These are phyloP conservation scores for Suillus subalutaceus DNA, from an alignment of 768 basidiomycete species.

Conservation along the genomic window DNA sequence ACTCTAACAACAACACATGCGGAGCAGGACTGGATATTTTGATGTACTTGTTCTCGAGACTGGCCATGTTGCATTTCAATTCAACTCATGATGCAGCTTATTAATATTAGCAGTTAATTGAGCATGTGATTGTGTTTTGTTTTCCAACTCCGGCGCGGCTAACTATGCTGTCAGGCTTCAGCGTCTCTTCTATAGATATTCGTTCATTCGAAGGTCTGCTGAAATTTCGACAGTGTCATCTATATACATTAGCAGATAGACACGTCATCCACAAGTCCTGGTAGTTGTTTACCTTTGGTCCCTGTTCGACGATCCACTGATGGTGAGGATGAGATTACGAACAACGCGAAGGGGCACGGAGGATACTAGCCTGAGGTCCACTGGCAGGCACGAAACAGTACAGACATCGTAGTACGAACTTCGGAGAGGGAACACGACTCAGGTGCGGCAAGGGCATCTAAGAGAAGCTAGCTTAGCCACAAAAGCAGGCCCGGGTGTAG, in stretches of 20 bases:
- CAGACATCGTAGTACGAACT: too few relatives aligned
- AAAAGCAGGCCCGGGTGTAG: neutral
- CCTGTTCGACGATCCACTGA: neutral
- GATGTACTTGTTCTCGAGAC: constrained; percentile 24
- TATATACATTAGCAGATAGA: neutral
- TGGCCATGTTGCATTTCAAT: neutral
- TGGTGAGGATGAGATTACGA: neutral
- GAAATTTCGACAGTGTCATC: too few relatives aligned
- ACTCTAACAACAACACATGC: constrained; percentile 43
- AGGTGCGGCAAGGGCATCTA: too few relatives aligned
- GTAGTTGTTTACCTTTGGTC: neutral
- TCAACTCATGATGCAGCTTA: neutral
- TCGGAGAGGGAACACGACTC: too few relatives aligned
- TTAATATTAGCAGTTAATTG: neutral
- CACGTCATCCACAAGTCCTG: neutral
- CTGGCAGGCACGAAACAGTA: too few relatives aligned
- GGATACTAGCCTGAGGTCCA: too few relatives aligned
- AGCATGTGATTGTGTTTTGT: neutral
- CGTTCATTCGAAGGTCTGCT: too few relatives aligned
- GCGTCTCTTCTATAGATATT: too few relatives aligned
- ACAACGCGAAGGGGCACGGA: neutral
- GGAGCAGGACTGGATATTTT: constrained; percentile 37
- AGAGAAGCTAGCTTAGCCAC: neutral
- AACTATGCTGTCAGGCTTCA: too few relatives aligned
- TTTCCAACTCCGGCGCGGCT: neutral